Base-by-base conservation (phyloP, 768 basidiomycete species). In the Mycena rebaudengoi region DNA sequence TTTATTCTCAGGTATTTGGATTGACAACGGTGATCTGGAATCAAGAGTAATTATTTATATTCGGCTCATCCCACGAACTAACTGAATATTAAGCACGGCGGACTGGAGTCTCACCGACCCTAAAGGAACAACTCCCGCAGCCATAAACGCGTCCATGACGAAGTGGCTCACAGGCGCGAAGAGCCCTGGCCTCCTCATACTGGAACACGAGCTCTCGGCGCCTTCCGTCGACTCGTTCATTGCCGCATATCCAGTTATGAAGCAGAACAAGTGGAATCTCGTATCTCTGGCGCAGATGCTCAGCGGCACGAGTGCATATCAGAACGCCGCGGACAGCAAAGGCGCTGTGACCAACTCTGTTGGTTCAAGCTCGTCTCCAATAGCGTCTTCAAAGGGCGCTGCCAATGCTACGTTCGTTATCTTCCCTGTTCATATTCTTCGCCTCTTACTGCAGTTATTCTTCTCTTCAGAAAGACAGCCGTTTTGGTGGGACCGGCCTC, bases 1-100 rank as follows among this genome's bases (percentile, higher is more conserved):
- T n/a, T n/a, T n/a, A n/a, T n/a, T n/a, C n/a, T n/a, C n/a, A 82
- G 79, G 78, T 86, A 21, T 96, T 98, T 71, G 94, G 92, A 21
- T 75, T 98, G 66, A 83, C 83, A 26, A 91, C 92, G 21, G 85
- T 96, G 54, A 76, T 94, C 67, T 98, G 96, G 96, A 96, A 96
- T 76, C 86, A 88, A 60, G 96, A 96, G 91, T 93, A 77, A 56
- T 86, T n/a, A 37, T n/a, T 52, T 52, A 58, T 39, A 39, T 44
- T 8, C 46, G 18, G 50, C 28, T 30, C 37, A 45, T 25, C 40
- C 13, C 81, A 83, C 51, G 65, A n/a, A 50, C 37, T 18, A 37
- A 8, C 20, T 41, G 12, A 55, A 32, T 14, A 43, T 62, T 55
- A 70, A 93, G 91, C 72, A 89, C 93, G 16, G 73, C 77, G 18